Evolutionary conservation across 768 basidiomycete genomes (phyloP).

Genomic region (Boletus rubescentipes): DNA sequence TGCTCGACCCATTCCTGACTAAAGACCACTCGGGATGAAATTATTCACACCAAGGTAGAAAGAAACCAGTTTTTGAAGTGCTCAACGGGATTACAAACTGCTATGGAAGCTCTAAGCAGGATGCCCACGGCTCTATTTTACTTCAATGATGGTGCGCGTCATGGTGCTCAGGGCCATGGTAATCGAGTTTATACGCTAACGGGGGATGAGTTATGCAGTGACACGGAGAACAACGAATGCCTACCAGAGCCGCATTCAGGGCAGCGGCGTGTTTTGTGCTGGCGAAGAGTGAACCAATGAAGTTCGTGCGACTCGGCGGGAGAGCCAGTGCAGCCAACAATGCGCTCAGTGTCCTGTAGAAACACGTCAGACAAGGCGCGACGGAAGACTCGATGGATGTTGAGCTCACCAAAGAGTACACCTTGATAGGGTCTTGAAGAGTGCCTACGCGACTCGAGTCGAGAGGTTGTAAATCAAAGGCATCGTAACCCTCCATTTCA

Average conservation of each 20-base stretch:
- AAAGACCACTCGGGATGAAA: background rate
- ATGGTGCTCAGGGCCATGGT: conserved; percentile 56
- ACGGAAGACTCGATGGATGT: background rate
- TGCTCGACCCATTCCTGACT: background rate
- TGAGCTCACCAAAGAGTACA: conserved; percentile 76
- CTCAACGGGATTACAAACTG: conserved; percentile 13
- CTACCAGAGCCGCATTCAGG: conserved; percentile 90
- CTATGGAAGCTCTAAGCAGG: conserved; percentile 16
- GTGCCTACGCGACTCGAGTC: conserved; percentile 87
- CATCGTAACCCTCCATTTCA: conserved; percentile 81
- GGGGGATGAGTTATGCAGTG: conserved; percentile 5
- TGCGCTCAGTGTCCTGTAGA: conserved; percentile 70
- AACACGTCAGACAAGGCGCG: background rate
- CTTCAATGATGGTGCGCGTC: conserved; percentile 47
- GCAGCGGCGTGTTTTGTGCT: conserved; percentile 76
- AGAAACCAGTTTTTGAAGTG: background rate
- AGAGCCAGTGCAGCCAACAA: conserved; percentile 92
- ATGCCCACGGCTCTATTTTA: conserved; percentile 3
- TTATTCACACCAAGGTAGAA: background rate
- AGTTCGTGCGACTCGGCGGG: conserved; percentile 96
- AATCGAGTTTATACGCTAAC: conserved; percentile 73
- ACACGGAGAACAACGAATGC: conserved; percentile 25
- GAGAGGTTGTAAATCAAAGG: conserved; percentile 87
- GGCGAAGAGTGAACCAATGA: conserved; percentile 73
- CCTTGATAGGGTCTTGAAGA: conserved; percentile 79